Base-by-base conservation (phyloP, 1,139 yeast species). In the Sugiyamaella japonica region DNA sequence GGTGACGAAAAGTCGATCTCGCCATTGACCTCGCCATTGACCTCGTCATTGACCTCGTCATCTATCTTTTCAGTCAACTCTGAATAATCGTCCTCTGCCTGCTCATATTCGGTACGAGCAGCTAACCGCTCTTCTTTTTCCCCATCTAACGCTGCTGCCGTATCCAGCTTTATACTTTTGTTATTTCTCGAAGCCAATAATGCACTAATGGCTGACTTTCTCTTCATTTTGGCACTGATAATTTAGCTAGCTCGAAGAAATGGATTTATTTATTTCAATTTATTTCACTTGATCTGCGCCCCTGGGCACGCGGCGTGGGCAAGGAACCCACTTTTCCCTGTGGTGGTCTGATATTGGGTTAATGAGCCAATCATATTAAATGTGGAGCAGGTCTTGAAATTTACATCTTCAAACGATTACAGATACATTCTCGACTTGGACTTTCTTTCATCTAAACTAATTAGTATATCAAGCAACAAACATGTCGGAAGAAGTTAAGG, bases 401-500 rank as follows among this genome's bases (percentile, higher is more conserved):
- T 42, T 42, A 34, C 7, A 34, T 34, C 16, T n/a, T n/a, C 16
- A 3, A 34, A 34, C 38, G 6, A 12, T 34, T 16, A 34, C 38
- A 34, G 38, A 34, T 34, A 34, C 38, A 34, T 34, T 34, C 13
- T n/a, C 5, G 7, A 34, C 38, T 34, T 13, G 13, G 16, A 10
- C 38, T 2, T 13, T 12, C 4, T 12, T 12, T 4, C 8, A 34
- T 34, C 16, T 5, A 31, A n/a, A 31, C 3, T 31, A 34, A 34
- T 34, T 12, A 34, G 2, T 34, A n/a, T 7, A 29, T 9, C 28
- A 29, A 42, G 12, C 23, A 6, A 4, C 17, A 46, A 58, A 31
- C 36, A 60, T 61, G 62, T 58, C 61, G 49, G 63, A 60, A 50
- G 55, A 51, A 55, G 46, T 40, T 28, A 51, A 45, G 41, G 63